Conservation (phyloP, 805 yeast genomes). For the Hanseniaspora clermontiae region DNA sequence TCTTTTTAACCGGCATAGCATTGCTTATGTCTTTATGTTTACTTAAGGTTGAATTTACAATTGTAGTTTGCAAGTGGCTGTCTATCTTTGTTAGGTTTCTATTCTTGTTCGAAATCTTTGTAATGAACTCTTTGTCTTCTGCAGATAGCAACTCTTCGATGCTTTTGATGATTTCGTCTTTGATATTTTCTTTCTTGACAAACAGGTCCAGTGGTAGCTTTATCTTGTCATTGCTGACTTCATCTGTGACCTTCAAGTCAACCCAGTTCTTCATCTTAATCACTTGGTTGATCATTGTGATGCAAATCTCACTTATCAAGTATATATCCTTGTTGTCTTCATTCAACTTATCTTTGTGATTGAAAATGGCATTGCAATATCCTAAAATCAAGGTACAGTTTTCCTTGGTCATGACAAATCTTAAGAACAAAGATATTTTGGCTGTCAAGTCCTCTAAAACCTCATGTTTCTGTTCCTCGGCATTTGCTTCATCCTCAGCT, state of each 20-base stretch:
- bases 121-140: not conserved
- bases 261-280: constrained; percentile 1
- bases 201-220: constrained; percentile 6
- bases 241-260: constrained; percentile 1
- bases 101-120: not conserved
- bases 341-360: constrained; percentile 3
- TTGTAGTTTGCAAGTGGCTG: no score
- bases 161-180: not conserved
- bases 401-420: constrained; percentile 1
- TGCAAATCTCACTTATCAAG: constrained; percentile 1
- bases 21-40: not conserved
- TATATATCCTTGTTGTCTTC: constrained; percentile 4
- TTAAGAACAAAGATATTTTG: constrained; percentile 2
- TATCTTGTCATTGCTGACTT: not conserved
- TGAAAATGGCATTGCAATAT: constrained; percentile 3
- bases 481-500: not conserved
- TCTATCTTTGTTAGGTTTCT: not conserved
- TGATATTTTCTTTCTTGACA: constrained; percentile 1
- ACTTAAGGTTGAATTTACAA: not conserved
- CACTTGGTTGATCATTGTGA: not conserved
- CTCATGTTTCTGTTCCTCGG: not conserved
- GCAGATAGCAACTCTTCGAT: not conserved
- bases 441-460: not conserved
- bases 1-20: not conserved
- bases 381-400: constrained; percentile 6